These are phyloP conservation scores for Pleurotus platypus DNA, from an alignment of 768 basidiomycete species.

Conservation along the genomic window DNA sequence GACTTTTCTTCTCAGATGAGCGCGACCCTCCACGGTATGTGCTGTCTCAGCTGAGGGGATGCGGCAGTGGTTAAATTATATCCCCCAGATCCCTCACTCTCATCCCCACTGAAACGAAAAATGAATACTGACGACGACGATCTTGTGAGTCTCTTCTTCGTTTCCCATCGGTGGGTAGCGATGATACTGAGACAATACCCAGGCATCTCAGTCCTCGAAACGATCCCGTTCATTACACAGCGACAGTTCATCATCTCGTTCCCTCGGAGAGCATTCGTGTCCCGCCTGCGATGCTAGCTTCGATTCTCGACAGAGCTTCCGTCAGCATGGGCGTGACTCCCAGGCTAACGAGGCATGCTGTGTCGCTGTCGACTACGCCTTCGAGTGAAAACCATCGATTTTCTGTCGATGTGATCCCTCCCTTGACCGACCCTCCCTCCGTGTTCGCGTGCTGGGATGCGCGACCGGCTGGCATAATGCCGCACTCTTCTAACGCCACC, in stretches of 20 bases:
- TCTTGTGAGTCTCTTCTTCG: slow-evolving; percentile 25
- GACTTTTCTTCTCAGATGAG: slow-evolving; percentile 43
- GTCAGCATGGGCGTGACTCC: slow-evolving; percentile 55
- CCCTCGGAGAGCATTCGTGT: slow-evolving; percentile 58
- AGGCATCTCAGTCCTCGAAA: slow-evolving; percentile 56
- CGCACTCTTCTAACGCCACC: slow-evolving; percentile 8
- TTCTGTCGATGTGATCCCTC: neutral
- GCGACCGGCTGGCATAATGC: slow-evolving; percentile 7
- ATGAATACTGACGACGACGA: slow-evolving; percentile 41
- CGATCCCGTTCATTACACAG: slow-evolving; percentile 43
- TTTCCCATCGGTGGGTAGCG: neutral
- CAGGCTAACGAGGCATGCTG: slow-evolving; percentile 66
- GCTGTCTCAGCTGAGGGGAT: neutral
- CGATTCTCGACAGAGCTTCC: slow-evolving; percentile 52
- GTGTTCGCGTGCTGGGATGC: slow-evolving; percentile 5
- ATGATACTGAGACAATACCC: neutral
- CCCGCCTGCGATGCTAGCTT: slow-evolving; percentile 74
- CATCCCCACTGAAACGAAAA: slow-evolving; percentile 48
- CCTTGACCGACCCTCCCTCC: neutral
- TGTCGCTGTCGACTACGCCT: slow-evolving; percentile 70
- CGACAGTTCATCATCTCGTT: slow-evolving; percentile 13
- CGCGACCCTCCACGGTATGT: slow-evolving; percentile 33
- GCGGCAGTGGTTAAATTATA: neutral
- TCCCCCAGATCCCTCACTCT: slow-evolving; percentile 22
- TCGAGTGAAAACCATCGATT: slow-evolving; percentile 39